phyloP scores from a whole-genome alignment of 2,329 filamentous ascomycete genomes.

The Botrytis porri region DNA sequence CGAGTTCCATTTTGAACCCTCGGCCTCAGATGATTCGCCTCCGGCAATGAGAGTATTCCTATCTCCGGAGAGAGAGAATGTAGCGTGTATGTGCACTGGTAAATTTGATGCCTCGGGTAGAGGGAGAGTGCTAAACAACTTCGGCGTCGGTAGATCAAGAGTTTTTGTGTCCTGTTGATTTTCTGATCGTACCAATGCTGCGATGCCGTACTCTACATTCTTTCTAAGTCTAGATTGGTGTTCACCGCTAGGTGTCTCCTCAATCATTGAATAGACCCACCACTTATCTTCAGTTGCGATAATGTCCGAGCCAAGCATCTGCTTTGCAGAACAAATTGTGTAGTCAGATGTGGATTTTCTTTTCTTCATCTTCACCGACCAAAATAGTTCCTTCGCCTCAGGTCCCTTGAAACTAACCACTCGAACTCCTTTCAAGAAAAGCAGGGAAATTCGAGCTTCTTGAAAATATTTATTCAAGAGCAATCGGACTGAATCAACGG shows the following conservation, averaged over 20 bases:
- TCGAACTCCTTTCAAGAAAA: slow-evolving; percentile 30
- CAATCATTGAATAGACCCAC: slow-evolving; percentile 25
- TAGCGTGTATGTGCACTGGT: slow-evolving; percentile 36
- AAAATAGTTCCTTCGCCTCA: slow-evolving; percentile 21
- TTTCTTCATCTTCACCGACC: slow-evolving; percentile 24
- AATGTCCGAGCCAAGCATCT: background rate
- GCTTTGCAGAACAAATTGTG: slow-evolving; percentile 20
- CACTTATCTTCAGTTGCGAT: slow-evolving; percentile 26
- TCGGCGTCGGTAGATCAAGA: slow-evolving; percentile 13
- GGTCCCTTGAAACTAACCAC: slow-evolving; percentile 27
- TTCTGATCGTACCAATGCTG: slow-evolving; percentile 24
- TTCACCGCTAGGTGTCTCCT: slow-evolving; percentile 22
- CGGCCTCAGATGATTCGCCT: slow-evolving; percentile 22
- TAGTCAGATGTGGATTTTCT: slow-evolving; percentile 7
- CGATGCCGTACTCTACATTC: slow-evolving; percentile 29
- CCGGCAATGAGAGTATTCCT: slow-evolving; percentile 31
- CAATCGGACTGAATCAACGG: background rate
- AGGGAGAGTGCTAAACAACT: slow-evolving; percentile 30
- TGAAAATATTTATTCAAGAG: slow-evolving; percentile 28
- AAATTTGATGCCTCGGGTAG: slow-evolving; percentile 29
- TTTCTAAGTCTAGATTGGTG: slow-evolving; percentile 27
- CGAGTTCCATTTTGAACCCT: slow-evolving; percentile 31
- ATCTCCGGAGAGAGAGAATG: slow-evolving; percentile 37
- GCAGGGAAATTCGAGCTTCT: slow-evolving; percentile 31
- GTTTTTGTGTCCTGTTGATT: background rate